Base-by-base conservation (phyloP, 169 alveolate genomes). In the Hammondia hammondi region DNA sequence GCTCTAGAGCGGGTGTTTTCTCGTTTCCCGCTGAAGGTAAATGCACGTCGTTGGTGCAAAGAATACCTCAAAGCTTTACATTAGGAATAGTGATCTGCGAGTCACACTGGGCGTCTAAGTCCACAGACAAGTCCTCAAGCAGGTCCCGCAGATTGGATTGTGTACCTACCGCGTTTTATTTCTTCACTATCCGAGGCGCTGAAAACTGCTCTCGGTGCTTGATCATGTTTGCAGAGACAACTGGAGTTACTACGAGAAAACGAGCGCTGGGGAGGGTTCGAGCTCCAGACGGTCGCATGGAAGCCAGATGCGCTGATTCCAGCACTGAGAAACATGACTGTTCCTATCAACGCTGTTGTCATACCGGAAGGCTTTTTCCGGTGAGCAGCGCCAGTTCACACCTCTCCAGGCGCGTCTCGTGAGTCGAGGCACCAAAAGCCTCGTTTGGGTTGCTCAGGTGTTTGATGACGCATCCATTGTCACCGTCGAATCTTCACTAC, bases 251-350 rank as follows among this genome's bases (percentile, higher is more conserved):
- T 90, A 21, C 32, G 81, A 67, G 37, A 19, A 9, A 56, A 57
- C 77, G 70, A 43, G 6, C 72, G 52, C 24, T 72, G 82, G 88
- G 94, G 94, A 14, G 94, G 94, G 5, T 90, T 90, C 46, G 89
- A 90, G 73, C 56, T 90, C 5, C 81, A 48, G 81, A 43, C 88
- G 39, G 48, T 73, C 46, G 71, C 94, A 21, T 90, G 94, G 94
- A 43, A 29, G 81, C 89, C 87, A 14, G 94, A 90, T 7, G 46
- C 52, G 14, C 39, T 90, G 57, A 81, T 81, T 12, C 29, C 70
- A 10, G 82, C 81, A 12, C 7, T 81, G 39, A 43, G 89, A 32
- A 56, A 91, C 81, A 27, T 48, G 35, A 91, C 84, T 29, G 57
- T 12, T 17, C 94, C 94, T 29, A 35, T 73, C 27, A 77, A 77